Evolutionary conservation across 2,329 filamentous ascomycete species (phyloP), one percentile per base, ranked within the genome.

Genomic region (Ilyonectria robusta): DNA sequence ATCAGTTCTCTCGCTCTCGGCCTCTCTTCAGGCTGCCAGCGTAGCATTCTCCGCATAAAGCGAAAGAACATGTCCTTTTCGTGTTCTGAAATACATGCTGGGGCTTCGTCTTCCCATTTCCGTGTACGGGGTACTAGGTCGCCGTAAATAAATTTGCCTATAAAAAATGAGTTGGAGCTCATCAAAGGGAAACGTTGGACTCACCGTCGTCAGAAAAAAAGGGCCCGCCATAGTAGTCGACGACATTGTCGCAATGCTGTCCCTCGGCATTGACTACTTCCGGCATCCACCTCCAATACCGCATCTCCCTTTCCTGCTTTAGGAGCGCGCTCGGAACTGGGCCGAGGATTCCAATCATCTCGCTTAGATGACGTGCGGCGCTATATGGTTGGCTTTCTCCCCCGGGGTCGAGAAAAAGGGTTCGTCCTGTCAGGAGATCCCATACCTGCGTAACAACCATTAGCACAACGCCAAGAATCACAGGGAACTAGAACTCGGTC

Each of bases 31-130:
- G 74, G 74, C 23, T 68, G 48, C 74, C 74, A 76, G 31, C 62
- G 67, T 6, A 76, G 60, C 74, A 76, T 75, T 46, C 66, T 70
- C 61, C 61, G 70, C 63, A 73, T 71, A 54, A 76, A 76, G 42
- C 66, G 59, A 47, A 76, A 58, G 44, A 67, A 69, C 7, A 57
- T 46, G 21, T 60, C 64, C 29, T 37, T 63, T 48, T 75, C 68
- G n/a, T 72, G 60, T 15, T 67, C 66, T 17, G 59, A 53, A 50
- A 71, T 67, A 57, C 69, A 72, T 33, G 65, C 55, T n/a, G 67
- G 66, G 10, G 66, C 10, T 33, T 70, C 62, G 29, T 50, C 59
- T 35, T 60, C 59, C 50, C 67, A 62, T 31, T 17, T 70, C 13
- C 66, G 37, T 4, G 40, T 44, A 35, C 59, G 50, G 35, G 64